A percentile compares a stretch with the other conserved stretches of the same genome.
Evolutionary conservation across 1,284 basidiomycete genomes (phyloP).

Genomic region (Pholiota adiposa): DNA sequence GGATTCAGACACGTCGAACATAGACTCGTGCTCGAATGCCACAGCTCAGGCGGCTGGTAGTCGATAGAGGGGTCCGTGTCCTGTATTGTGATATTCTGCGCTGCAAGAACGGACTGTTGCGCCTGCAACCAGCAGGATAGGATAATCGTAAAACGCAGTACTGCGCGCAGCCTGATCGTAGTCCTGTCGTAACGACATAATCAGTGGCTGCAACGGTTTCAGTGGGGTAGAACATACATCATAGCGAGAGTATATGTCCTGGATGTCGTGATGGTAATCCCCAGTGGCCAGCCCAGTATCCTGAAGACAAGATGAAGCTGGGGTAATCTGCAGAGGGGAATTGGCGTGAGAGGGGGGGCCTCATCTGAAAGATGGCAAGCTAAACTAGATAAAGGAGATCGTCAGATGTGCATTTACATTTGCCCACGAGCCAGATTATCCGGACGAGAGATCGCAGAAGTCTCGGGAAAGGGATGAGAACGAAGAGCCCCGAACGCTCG

Average conservation of each 20-base stretch:
- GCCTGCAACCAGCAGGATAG: conserved; percentile 27
- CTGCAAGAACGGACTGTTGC: conserved; percentile 22
- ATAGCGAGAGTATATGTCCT: conserved; percentile 11
- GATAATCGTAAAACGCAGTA: conserved; percentile 24
- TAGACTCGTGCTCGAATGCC: conserved; percentile 38
- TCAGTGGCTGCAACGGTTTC: neutral
- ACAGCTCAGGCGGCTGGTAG: conserved; percentile 44
- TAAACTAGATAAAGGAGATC: conserved; percentile 29
- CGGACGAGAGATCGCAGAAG: conserved; percentile 32
- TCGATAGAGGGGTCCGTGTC: conserved; percentile 46
- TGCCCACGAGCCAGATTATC: conserved; percentile 33
- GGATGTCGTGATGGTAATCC: conserved; percentile 13
- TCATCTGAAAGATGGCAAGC: conserved; percentile 24
- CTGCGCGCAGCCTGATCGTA: conserved; percentile 19
- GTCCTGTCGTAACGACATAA: conserved; percentile 9
- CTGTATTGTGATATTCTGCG: conserved; percentile 46
- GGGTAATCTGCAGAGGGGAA: conserved; percentile 17
- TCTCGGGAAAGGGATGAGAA: conserved; percentile 32
- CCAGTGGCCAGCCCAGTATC: conserved; percentile 10
- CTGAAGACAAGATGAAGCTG: conserved; percentile 10
- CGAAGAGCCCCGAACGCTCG: conserved; percentile 23
- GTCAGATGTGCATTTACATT: conserved; percentile 23
- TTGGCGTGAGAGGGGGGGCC: conserved; percentile 31
- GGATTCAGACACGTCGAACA: conserved; percentile 42
- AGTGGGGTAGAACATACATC: conserved; percentile 17